These are phyloP conservation scores for Debaryomyces nepalensis DNA, from an alignment of 1,139 yeast genomes.

Conservation along the genomic window DNA sequence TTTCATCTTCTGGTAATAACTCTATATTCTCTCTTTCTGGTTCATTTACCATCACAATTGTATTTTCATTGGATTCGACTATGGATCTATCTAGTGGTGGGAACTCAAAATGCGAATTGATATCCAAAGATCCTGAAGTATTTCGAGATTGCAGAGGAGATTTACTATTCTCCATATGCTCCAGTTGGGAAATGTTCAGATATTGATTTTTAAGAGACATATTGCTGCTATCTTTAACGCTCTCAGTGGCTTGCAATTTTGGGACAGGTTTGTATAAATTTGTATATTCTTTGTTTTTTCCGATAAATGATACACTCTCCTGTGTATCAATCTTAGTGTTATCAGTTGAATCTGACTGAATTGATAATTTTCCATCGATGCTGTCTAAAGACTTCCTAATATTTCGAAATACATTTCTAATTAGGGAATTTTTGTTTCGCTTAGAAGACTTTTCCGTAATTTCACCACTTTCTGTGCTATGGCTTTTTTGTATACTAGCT, in stretches of 20 bases:
- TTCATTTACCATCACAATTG: slow-evolving; percentile 3
- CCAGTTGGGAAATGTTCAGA: too few relatives aligned
- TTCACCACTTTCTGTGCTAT: background rate
- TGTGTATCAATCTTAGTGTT: too few relatives aligned
- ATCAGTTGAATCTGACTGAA: too few relatives aligned
- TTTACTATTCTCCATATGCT: too few relatives aligned
- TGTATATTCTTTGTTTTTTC: slow-evolving; percentile 9
- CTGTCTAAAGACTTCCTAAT: slow-evolving; percentile 17
- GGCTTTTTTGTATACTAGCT: too few relatives aligned
- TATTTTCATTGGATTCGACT: background rate
- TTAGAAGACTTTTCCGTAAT: background rate
- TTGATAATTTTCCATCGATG: too few relatives aligned
- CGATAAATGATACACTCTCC: background rate
- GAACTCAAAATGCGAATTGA: slow-evolving; percentile 23
- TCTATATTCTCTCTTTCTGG: slow-evolving; percentile 3
- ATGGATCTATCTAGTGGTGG: slow-evolving; percentile 13
- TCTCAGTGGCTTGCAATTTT: slow-evolving; percentile 1
- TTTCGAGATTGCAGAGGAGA: slow-evolving; percentile 1
- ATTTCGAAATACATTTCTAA: slow-evolving; percentile 25
- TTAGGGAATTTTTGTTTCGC: slow-evolving; percentile 23
- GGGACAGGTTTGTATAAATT: slow-evolving; percentile 12
- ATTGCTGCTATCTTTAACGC: too few relatives aligned
- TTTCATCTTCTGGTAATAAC: slow-evolving; percentile 18
- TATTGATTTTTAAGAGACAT: too few relatives aligned
- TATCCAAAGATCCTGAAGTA: slow-evolving; percentile 21